Evolutionary conservation across 306 rosid genomes (phyloP), one percentile per base, ranked within the genome.

Genomic region (Albizia julibrissin): DNA sequence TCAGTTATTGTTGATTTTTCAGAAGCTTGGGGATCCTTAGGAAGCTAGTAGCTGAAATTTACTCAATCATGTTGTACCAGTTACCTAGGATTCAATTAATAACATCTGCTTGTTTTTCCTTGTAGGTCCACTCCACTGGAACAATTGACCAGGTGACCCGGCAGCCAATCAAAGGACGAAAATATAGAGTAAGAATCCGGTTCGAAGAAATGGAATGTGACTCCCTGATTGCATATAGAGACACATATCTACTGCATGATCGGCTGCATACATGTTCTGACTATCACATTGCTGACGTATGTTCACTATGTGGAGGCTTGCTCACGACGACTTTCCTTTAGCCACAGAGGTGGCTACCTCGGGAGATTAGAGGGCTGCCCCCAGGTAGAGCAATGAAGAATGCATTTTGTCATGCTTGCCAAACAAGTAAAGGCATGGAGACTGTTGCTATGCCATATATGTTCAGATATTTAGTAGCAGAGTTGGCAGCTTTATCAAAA

Each of bases 171-270:
- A 95, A 92, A 86, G 98, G 99, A 76, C 80, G 98, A 54, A 95
- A 95, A 74, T 81, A 84, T 42, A 98, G 99, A 80, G 99, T 98
- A 3, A 98, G 99, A n/a, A 82, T 95, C 37, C 96, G 99, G 62
- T 95, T 95, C 43, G 99, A 97, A 26, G 99, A 95, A 89, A 95
- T 95, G 99, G 99, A 95, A 85, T 91, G 99, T 0, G 99, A 95
- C 80, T 95, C 98, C 18, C 79, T 95, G 86, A 98, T 95, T 66
- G 99, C 99, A 8, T 98, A 95, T n/a, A 97, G 98, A 46, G 98
- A 97, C 26, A 90, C 99, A 10, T 95, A 95, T 82, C 86, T 93
- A 79, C 80, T 95, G 64, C 99, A 95, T 21, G 99, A 95, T 58
- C 90, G 99, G 80, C 89, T 93, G 67, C 99, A 95, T 76, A 91